A percentile compares a stretch with the other conserved stretches of the same genome.
Evolutionary conservation across 140 eudicot genomes (phyloP).

Genomic region (Bidens hawaiensis): DNA sequence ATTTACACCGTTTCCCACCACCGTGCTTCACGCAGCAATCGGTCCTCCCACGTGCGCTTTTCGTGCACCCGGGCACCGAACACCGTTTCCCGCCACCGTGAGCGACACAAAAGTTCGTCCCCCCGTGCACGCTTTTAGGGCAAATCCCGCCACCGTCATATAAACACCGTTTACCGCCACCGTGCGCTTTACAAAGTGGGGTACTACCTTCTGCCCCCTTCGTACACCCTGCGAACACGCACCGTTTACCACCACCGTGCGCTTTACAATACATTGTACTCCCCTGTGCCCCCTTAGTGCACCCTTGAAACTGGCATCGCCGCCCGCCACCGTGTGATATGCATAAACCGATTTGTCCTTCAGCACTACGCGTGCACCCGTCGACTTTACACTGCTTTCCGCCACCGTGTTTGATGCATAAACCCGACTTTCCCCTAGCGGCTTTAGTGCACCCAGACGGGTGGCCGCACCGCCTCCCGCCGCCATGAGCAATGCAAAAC

Average conservation of each 20-base stretch:
- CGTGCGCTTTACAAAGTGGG: conserved; percentile 91
- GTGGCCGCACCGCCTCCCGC: conserved; percentile 81
- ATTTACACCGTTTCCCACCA: conserved; percentile 85
- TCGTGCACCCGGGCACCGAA: conserved; percentile 69
- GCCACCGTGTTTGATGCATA: conserved; percentile 91
- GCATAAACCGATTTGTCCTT: conserved; percentile 87
- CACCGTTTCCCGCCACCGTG: conserved; percentile 99
- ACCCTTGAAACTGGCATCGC: conserved; percentile 70
- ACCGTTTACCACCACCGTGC: conserved; percentile 94
- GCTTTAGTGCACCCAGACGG: conserved; percentile 78
- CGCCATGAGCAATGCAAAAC: conserved; percentile 93
- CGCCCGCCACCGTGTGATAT: conserved; percentile 97
- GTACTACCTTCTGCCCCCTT: conserved; percentile 99
- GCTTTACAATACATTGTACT: conserved; percentile 92
- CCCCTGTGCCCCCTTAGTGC: conserved; percentile 90
- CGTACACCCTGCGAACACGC: conserved; percentile 78
- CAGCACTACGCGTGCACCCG: conserved; percentile 89
- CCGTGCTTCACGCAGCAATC: conserved; percentile 90
- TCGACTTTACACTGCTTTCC: conserved; percentile 87
- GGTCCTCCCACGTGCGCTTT: conserved; percentile 94
- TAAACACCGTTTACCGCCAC: conserved; percentile 88
- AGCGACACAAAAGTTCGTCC: conserved; percentile 89
- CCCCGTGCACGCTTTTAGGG: conserved; percentile 96
- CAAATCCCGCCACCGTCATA: conserved; percentile 95
- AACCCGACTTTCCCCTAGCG: conserved; percentile 93